A percentile compares a stretch with the other conserved stretches of the same genome.
phyloP scores from a whole-genome alignment of 805 yeast genomes.

The Nadsonia fulvescens region DNA sequence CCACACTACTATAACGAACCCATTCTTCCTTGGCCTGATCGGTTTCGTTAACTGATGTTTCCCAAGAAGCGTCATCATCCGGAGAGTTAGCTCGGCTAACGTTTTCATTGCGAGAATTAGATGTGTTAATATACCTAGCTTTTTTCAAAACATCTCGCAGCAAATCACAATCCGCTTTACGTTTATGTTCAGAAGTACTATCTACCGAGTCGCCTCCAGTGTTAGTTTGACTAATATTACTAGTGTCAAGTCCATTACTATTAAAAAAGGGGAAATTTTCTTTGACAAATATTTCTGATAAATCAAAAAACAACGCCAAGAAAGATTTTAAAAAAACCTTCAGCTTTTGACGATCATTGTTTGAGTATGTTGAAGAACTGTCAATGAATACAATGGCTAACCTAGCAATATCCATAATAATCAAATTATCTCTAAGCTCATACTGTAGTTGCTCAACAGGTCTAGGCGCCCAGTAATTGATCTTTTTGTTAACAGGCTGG shows the following conservation, averaged over 20 bases:
- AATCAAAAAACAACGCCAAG: conserved; percentile 47
- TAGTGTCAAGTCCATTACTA: no score
- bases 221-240: no score
- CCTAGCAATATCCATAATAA: conserved; percentile 54
- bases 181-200: no score
- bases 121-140: no score
- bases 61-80: no score
- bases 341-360: conserved; percentile 60
- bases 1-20: conserved; percentile 26
- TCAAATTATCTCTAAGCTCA: conserved; percentile 42
- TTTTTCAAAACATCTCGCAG: conserved; percentile 32
- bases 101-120: no score
- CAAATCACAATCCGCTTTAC: no score
- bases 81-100: no score
- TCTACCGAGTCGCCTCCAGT: no score
- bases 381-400: conserved; percentile 49
- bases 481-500: conserved; percentile 54
- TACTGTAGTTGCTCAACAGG: conserved; percentile 67
- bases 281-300: no score
- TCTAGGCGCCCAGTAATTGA: conserved; percentile 68
- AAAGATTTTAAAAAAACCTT: conserved; percentile 54
- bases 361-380: conserved; percentile 53
- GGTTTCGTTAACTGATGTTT: conserved; percentile 9
- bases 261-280: no score
- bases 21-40: conserved; percentile 36